Base-by-base conservation (phyloP, 2,329 filamentous ascomycete species). In the Xylariales sp. region DNA sequence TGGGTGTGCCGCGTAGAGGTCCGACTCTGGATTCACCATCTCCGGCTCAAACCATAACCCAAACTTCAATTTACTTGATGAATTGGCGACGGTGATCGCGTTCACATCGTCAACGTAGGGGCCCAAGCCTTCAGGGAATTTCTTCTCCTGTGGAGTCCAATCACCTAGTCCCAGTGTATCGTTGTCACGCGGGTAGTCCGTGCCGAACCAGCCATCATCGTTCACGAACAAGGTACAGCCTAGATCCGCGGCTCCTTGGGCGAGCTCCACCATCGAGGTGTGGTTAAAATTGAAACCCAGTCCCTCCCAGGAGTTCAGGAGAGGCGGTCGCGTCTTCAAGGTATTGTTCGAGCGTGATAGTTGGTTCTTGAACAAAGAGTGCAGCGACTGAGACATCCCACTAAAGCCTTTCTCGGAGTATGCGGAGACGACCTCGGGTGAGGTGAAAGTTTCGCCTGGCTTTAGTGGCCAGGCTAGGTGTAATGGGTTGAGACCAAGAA, bases 11-110 rank as follows among this genome's bases (percentile, higher is more conserved):
- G 83, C 76, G 74, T 91, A 91, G 1, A 91, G 80, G 1, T 81
- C 84, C 0, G 89, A 90, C 61, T 88, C 86, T 1, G 86, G 85
- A 64, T 88, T 90, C 57, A 90, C 85, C 89, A 91, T 91, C 72
- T 91, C 89, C 0, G 88, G 89, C 74, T 91, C 89, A 1, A 91
- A 82, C 89, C 89, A 91, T 3, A 91, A 81, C 16, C 89, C 89
- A 69, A 91, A 91, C 12, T 83, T 81, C 54, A 91, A 76, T 1
- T 84, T 81, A 0, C 80, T 78, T 0, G 82, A 81, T 0, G 84
- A 81, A 36, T 85, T 83, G 2, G 81, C 77, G 0, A 83, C 82
- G 3, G 82, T 80, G 5, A 89, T 81, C 7, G 81, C 78, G 5
- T 83, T 87, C 41, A 90, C 81, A 4, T 82, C 80, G 0, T 82